Percentiles rank a stretch among this genome's conserved stretches.
These are phyloP conservation scores for Brassica carinata DNA, from an alignment of 345 rosid species.

Conservation along the genomic window DNA sequence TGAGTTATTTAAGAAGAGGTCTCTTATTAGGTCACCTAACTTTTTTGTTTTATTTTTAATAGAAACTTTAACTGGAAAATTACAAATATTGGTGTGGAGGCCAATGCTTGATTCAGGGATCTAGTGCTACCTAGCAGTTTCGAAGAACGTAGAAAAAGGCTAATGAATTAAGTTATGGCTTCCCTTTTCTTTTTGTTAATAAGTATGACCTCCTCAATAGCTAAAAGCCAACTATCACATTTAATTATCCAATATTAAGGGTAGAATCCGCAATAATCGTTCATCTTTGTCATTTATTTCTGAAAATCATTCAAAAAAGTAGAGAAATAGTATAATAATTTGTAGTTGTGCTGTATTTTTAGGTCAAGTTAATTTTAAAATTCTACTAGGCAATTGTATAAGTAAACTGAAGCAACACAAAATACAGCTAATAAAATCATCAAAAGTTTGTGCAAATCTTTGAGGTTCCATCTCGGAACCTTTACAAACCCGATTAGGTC, in stretches of 20 bases:
- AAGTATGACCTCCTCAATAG: not conserved
- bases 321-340: too few relatives aligned
- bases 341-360: too few relatives aligned
- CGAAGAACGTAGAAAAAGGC: not conserved
- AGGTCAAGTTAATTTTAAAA: not conserved
- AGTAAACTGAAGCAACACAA: slow-evolving; percentile 18
- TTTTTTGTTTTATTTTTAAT: slow-evolving; percentile 1
- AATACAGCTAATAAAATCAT: not conserved
- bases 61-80: not conserved
- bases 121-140: slow-evolving; percentile 29
- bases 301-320: not conserved
- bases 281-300: not conserved
- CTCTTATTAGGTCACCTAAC: slow-evolving; percentile 46
- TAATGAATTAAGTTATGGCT: slow-evolving; percentile 13
- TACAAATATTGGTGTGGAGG: slow-evolving; percentile 28
- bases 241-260: not conserved
- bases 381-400: not conserved
- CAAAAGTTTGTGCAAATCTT: slow-evolving; percentile 12
- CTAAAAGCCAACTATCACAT: slow-evolving; percentile 7
- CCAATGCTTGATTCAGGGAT: slow-evolving; percentile 37
- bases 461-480: not conserved
- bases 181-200: not conserved
- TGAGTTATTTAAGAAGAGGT: not conserved
- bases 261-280: not conserved
- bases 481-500: slow-evolving; percentile 2